phyloP scores from a whole-genome alignment of 495 filamentous ascomycete genomes.

The Aspergillus biplanus region DNA sequence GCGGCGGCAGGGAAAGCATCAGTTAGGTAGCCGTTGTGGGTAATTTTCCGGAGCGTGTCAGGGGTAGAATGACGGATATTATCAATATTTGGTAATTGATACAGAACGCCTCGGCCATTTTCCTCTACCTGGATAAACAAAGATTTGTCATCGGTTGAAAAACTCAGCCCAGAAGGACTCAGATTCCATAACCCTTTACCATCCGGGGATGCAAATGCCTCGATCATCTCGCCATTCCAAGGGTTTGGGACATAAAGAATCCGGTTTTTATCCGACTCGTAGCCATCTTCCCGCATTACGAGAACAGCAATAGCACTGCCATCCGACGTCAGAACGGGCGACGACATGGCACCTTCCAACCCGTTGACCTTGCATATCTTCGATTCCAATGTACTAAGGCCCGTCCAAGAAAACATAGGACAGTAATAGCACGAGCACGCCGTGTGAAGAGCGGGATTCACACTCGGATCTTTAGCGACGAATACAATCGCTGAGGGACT shows the following conservation, averaged over 20 bases:
- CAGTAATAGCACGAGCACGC: slow-evolving; percentile 68
- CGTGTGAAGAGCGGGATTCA: slow-evolving; percentile 80
- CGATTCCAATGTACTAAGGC: slow-evolving; percentile 49
- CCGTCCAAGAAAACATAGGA: slow-evolving; percentile 60
- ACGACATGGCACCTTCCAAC: slow-evolving; percentile 72
- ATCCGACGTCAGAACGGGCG: slow-evolving; percentile 75
- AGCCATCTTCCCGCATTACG: slow-evolving; percentile 76
- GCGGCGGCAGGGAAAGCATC: slow-evolving; percentile 57
- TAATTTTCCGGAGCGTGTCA: slow-evolving; percentile 59
- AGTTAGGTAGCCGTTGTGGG: slow-evolving; percentile 61
- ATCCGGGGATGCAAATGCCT: slow-evolving; percentile 64
- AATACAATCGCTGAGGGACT: slow-evolving; percentile 67
- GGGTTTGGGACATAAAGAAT: slow-evolving; percentile 69
- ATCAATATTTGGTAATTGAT: slow-evolving; percentile 57
- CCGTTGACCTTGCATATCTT: slow-evolving; percentile 42
- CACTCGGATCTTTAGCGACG: slow-evolving; percentile 78
- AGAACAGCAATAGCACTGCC: slow-evolving; percentile 78
- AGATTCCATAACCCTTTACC: slow-evolving; percentile 68
- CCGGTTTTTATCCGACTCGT: slow-evolving; percentile 87
- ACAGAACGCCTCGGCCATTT: slow-evolving; percentile 64
- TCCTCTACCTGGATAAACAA: slow-evolving; percentile 71
- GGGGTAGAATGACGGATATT: slow-evolving; percentile 54
- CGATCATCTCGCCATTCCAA: slow-evolving; percentile 57
- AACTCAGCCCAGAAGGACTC: slow-evolving; percentile 67
- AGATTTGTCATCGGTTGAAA: slow-evolving; percentile 65